Evolutionary conservation across 768 basidiomycete species (phyloP).

Genomic region (Leccinum imitatum): DNA sequence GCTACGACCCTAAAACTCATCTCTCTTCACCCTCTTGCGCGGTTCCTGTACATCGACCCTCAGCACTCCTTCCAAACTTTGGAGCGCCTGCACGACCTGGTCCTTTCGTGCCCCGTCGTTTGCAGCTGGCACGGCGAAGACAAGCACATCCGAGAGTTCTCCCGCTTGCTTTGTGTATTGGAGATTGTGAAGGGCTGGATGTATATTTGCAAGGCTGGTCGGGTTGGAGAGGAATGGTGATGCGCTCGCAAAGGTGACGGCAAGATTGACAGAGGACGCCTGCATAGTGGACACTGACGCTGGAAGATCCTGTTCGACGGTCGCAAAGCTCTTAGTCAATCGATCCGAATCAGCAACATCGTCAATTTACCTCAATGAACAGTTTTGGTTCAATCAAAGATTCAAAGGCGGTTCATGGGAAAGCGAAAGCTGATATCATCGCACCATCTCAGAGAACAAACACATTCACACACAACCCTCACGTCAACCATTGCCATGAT

Average conservation of each 20-base stretch:
- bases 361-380: neutral
- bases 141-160: constrained; percentile 23
- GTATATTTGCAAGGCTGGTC: constrained; percentile 17
- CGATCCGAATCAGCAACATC: neutral
- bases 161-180: constrained; percentile 25
- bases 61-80: constrained; percentile 17
- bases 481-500: neutral
- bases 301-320: constrained; percentile 3
- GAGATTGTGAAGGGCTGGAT: constrained; percentile 23
- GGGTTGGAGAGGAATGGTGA: constrained; percentile 27
- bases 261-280: constrained; percentile 22
- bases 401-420: neutral
- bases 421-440: neutral
- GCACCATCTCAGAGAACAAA: neutral
- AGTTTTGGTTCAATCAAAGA: neutral
- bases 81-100: constrained; percentile 17
- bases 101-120: constrained; percentile 3
- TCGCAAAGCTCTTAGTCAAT: neutral
- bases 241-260: constrained; percentile 28
- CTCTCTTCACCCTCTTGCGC: constrained; percentile 25
- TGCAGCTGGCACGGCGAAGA: constrained; percentile 13
- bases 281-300: constrained; percentile 5
- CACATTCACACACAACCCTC: neutral
- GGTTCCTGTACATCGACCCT: constrained; percentile 26
- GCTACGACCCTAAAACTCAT: constrained; percentile 20